Evolutionary conservation across 768 basidiomycete genomes (phyloP).

Genomic region (Tulasnella sp.): DNA sequence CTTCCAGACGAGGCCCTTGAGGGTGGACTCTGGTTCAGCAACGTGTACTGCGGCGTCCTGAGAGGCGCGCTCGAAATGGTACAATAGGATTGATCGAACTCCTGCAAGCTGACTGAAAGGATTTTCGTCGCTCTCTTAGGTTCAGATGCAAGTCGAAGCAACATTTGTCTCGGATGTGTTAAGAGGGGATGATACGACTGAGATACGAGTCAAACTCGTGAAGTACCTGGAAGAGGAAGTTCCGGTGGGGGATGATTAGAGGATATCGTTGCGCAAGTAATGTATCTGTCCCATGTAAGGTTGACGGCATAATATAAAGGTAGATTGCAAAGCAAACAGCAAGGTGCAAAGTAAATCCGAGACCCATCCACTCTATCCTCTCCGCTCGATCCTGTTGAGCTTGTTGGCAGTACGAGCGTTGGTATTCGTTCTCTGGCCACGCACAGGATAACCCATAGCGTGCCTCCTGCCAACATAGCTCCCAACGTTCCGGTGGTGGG

Average conservation of each 20-base stretch:
- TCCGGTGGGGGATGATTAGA: conserved; percentile 84
- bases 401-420: conserved; percentile 91
- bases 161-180: conserved; percentile 88
- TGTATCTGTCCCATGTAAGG: background rate
- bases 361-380: conserved; percentile 10
- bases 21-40: conserved; percentile 95
- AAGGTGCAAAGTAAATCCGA: background rate
- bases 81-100: conserved; percentile 38
- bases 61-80: conserved; percentile 97
- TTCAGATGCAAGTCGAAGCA: conserved; percentile 93
- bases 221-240: conserved; percentile 97
- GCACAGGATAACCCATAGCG: conserved; percentile 89
- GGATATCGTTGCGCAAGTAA: background rate
- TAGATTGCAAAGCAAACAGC: conserved; percentile 2
- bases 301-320: background rate
- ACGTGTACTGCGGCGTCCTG: conserved; percentile 92
- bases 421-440: conserved; percentile 89
- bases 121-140: conserved; percentile 53
- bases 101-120: background rate
- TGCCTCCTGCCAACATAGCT: conserved; percentile 92
- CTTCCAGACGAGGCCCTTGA: conserved; percentile 91
- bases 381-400: conserved; percentile 81
- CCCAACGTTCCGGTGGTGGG: conserved; percentile 90
- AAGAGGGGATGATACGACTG: conserved; percentile 91
- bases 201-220: conserved; percentile 86